Conservation (phyloP, 805 yeast genomes). For the Barnettozyma siamensis region DNA sequence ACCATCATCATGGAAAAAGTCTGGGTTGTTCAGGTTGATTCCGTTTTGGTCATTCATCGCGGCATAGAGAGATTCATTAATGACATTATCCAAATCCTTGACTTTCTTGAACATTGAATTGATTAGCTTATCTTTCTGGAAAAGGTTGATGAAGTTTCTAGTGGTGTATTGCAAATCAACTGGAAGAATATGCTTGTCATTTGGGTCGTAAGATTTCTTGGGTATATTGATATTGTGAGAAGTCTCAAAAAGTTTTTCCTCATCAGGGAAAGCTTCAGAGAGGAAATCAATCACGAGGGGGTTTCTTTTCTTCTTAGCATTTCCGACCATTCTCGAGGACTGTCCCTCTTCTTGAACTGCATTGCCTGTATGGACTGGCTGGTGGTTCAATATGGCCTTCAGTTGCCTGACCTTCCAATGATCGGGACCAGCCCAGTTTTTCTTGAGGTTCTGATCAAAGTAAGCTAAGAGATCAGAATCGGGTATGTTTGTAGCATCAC, state of each 20-base stretch:
- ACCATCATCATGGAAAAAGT: conserved; percentile 32
- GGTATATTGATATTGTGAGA: conserved; percentile 31
- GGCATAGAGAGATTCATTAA: conserved; percentile 72
- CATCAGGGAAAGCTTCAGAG: conserved; percentile 25
- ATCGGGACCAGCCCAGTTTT: conserved; percentile 87
- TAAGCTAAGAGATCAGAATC: conserved; percentile 69
- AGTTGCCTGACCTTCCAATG: conserved; percentile 79
- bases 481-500: conserved; percentile 27
- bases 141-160: conserved; percentile 56
- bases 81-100: conserved; percentile 25
- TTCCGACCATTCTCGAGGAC: too few species aligned
- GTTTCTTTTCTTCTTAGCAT: conserved; percentile 22
- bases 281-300: conserved; percentile 39
- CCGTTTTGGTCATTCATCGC: conserved; percentile 32
- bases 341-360: too few species aligned
- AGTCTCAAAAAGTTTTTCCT: conserved; percentile 35
- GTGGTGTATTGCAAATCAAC: conserved; percentile 72
- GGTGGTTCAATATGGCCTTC: conserved; percentile 30
- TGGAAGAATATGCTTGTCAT: conserved; percentile 51
- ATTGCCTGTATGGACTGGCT: too few species aligned
- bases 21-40: conserved; percentile 28
- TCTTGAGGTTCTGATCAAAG: conserved; percentile 64
- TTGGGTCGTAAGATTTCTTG: conserved; percentile 35
- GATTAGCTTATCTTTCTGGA: conserved; percentile 55
- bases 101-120: conserved; percentile 30